A percentile compares a stretch with the other conserved stretches of the same genome.
Conservation (phyloP, 192 early-diverging fungal species). For the Lunasporangiospora selenospora region DNA sequence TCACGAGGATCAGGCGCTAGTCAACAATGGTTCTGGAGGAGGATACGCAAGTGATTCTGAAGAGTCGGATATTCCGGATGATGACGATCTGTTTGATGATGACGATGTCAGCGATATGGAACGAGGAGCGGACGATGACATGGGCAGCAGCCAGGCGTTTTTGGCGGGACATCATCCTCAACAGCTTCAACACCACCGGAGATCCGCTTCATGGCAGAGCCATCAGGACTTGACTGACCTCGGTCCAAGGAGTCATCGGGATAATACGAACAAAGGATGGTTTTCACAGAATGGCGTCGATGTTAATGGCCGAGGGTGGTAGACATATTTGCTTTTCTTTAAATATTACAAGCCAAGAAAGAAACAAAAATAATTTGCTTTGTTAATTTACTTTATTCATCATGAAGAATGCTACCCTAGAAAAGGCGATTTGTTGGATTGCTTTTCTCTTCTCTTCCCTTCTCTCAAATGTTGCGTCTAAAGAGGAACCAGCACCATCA, state of each 20-base stretch:
- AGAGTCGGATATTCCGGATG: slow-evolving; percentile 12
- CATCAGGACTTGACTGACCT: slow-evolving; percentile 8
- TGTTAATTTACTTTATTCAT: too few species aligned
- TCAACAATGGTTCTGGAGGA: not conserved
- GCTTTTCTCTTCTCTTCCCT: too few species aligned
- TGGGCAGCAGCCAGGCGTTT: not conserved
- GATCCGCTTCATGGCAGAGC: not conserved
- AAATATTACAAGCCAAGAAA: too few species aligned
- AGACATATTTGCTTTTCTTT: too few species aligned
- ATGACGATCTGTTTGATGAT: slow-evolving; percentile 16
- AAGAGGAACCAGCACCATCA: too few species aligned
- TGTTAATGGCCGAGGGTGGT: slow-evolving; percentile 16
- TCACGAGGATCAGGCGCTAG: slow-evolving; percentile 15
- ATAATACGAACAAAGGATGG: slow-evolving; percentile 20
- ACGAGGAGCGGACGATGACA: slow-evolving; percentile 9
- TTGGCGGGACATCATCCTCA: not conserved
- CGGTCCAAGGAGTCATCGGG: not conserved
- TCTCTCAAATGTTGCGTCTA: too few species aligned
- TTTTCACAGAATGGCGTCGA: slow-evolving; percentile 30
- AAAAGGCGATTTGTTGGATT: too few species aligned
- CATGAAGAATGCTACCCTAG: too few species aligned
- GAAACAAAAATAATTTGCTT: too few species aligned
- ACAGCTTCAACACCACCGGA: not conserved
- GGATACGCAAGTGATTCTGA: slow-evolving; percentile 25
- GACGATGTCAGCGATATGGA: slow-evolving; percentile 37